Conservation (phyloP, 192 early-diverging fungal genomes). For the Umbelopsis isabellina region DNA sequence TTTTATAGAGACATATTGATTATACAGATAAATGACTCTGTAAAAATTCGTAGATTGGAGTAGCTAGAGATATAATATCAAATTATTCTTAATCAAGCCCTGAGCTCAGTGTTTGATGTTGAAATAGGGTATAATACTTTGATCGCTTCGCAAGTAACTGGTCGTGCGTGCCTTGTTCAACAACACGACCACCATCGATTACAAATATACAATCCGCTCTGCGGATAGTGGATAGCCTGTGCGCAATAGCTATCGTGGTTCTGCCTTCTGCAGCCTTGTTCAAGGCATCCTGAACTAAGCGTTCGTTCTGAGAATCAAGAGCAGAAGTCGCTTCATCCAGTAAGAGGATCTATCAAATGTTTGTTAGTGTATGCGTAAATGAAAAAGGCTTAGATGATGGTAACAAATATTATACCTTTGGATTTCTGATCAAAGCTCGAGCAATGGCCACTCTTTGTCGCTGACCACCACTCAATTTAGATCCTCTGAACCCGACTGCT, state of each 20-base stretch:
- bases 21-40: too few species aligned
- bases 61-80: too few species aligned
- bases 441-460: constrained; percentile 35
- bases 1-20: too few species aligned
- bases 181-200: constrained; percentile 61
- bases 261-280: constrained; percentile 65
- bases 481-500: constrained; percentile 80
- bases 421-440: constrained; percentile 66
- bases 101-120: too few species aligned
- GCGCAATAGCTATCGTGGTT: constrained; percentile 75
- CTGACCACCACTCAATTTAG: constrained; percentile 90
- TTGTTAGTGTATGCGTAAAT: too few species aligned
- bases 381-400: too few species aligned
- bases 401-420: constrained; percentile 23
- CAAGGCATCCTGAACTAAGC: constrained; percentile 74
- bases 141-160: constrained; percentile 62
- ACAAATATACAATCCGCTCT: constrained; percentile 79
- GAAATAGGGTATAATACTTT: constrained; percentile 49
- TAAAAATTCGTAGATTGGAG: too few species aligned
- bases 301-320: constrained; percentile 76
- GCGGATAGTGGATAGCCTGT: constrained; percentile 82
- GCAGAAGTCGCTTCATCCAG: constrained; percentile 84
- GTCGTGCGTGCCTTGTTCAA: constrained; percentile 71
- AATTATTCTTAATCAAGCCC: too few species aligned
- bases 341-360: constrained; percentile 47